Evolutionary conservation across 2,329 filamentous ascomycete species (phyloP).

Genomic region (Aspergillus viridinutans): DNA sequence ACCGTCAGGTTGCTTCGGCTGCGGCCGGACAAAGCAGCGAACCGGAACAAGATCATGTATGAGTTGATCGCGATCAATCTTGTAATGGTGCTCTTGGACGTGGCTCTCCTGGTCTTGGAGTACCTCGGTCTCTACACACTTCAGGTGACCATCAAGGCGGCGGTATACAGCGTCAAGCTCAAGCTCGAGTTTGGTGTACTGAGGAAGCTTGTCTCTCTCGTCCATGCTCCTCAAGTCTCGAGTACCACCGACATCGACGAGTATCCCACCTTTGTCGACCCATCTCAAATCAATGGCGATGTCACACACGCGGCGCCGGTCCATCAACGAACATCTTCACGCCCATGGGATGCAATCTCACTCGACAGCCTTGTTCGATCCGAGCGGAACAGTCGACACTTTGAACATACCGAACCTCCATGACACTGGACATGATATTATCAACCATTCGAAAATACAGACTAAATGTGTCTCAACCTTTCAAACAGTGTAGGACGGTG

Average conservation of each 20-base stretch:
- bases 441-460: not conserved
- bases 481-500: not conserved
- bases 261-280: constrained; percentile 40
- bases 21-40: constrained; percentile 30
- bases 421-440: constrained; percentile 2
- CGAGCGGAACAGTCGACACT: constrained; percentile 20
- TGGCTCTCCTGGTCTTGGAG: constrained; percentile 42
- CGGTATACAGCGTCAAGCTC: constrained; percentile 48
- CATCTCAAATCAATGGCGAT: constrained; percentile 35
- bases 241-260: constrained; percentile 32
- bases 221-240: constrained; percentile 28
- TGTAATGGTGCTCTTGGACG: constrained; percentile 44
- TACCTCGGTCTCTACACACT: constrained; percentile 42
- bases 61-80: constrained; percentile 49
- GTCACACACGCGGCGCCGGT: constrained; percentile 32
- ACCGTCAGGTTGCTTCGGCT: constrained; percentile 44
- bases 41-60: constrained; percentile 42
- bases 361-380: constrained; percentile 26
- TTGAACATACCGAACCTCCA: constrained; percentile 13
- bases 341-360: constrained; percentile 23
- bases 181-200: constrained; percentile 49
- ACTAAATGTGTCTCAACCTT: not conserved
- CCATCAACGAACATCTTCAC: constrained; percentile 7
- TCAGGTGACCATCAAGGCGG: constrained; percentile 44
- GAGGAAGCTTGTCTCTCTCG: constrained; percentile 40